A percentile compares a stretch with the other conserved stretches of the same genome.
phyloP scores from a whole-genome alignment of 371 early-diverging fungal species.

The Mortierella sp. region DNA sequence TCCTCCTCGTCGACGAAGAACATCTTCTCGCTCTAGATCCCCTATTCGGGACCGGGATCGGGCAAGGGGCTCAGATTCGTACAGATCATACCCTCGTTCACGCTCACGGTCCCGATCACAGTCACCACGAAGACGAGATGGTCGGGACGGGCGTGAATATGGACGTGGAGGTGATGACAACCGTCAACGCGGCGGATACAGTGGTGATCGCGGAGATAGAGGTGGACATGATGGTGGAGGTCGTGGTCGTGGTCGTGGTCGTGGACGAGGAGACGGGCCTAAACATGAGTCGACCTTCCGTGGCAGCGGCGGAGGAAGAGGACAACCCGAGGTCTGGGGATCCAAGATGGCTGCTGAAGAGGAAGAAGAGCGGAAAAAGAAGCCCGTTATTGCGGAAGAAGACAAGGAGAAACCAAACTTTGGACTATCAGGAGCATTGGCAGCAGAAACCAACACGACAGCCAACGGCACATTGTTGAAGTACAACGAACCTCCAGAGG shows the following conservation, averaged over 20 bases:
- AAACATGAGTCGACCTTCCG: conserved; percentile 46
- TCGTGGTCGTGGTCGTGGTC: conserved; percentile 9
- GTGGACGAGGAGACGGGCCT: conserved; percentile 48
- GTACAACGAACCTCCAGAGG: conserved; percentile 92
- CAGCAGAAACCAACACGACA: conserved; percentile 83
- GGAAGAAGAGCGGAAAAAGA: conserved; percentile 55
- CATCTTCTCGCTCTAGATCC: background rate
- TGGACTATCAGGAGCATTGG: conserved; percentile 85
- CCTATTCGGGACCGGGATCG: conserved; percentile 1
- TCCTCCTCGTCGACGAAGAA: background rate
- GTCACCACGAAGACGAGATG: conserved; percentile 18
- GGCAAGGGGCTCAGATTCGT: conserved; percentile 6
- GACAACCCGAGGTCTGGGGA: conserved; percentile 52
- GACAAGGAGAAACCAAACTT: conserved; percentile 81
- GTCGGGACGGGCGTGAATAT: background rate
- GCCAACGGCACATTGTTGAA: conserved; percentile 88
- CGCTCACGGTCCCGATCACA: conserved; percentile 32
- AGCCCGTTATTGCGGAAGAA: conserved; percentile 40
- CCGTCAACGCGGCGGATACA: background rate
- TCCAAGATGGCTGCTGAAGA: conserved; percentile 25
- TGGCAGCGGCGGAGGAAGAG: conserved; percentile 31
- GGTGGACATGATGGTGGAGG: conserved; percentile 8
- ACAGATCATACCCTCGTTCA: conserved; percentile 32
- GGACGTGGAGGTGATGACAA: background rate
- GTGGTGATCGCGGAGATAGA: background rate